These are phyloP conservation scores for Pythium sukuiense DNA, from an alignment of 352 stramenopile species.

Conservation along the genomic window DNA sequence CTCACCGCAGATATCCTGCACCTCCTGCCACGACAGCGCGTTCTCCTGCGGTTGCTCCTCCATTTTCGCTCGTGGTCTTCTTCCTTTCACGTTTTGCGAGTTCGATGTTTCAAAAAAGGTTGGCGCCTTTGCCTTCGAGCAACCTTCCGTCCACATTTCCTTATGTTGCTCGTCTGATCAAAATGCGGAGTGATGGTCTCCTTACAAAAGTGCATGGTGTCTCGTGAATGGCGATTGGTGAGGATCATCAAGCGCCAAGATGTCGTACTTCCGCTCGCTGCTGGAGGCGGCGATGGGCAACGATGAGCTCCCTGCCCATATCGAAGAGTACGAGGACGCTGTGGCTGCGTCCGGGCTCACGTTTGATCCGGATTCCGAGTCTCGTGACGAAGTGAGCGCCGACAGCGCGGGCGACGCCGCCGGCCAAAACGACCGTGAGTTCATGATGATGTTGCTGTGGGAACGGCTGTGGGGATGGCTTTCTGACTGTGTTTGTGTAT, in stretches of 20 bases:
- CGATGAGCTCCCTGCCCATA: conserved; percentile 45
- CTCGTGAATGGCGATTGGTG: conserved; percentile 9
- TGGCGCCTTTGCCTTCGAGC: conserved; percentile 15
- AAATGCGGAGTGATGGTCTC: conserved; percentile 23
- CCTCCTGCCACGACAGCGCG: conserved; percentile 58
- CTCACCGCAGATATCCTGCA: conserved; percentile 67
- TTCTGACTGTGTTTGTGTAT: background rate
- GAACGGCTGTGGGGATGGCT: background rate
- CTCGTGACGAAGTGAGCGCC: conserved; percentile 22
- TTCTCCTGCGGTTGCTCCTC: conserved; percentile 12
- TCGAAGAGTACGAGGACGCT: conserved; percentile 48
- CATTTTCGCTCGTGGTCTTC: conserved; percentile 29
- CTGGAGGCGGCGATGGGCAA: conserved; percentile 80
- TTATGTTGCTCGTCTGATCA: conserved; percentile 1
- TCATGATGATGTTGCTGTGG: background rate
- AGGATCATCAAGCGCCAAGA: conserved; percentile 17
- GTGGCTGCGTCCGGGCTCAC: conserved; percentile 28
- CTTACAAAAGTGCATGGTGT: conserved; percentile 14
- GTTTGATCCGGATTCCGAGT: conserved; percentile 31
- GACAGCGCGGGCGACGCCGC: conserved; percentile 20
- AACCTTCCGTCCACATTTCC: conserved; percentile 33
- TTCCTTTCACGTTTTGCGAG: conserved; percentile 13
- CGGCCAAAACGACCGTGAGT: background rate
- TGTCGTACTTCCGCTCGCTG: conserved; percentile 85
- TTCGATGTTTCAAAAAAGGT: conserved; percentile 15